Base-by-base conservation (phyloP, 805 yeast species). In the Cyberlindnera saturnus region DNA sequence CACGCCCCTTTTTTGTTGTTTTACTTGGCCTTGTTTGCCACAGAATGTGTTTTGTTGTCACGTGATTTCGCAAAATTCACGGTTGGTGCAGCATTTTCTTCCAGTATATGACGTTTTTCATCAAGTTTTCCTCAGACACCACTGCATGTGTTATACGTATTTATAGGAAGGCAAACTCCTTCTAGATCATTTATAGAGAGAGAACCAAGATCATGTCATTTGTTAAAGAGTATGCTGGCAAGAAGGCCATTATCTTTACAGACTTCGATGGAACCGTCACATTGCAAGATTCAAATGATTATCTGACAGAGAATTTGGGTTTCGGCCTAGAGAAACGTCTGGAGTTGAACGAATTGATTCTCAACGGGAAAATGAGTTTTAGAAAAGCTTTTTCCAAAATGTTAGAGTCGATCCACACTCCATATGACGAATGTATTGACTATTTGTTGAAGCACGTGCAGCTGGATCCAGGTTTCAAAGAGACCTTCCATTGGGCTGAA, bases 241-340 rank as follows among this genome's bases (percentile, higher is more conserved):
- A 58, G 51, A 74, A 76, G 49, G 91, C 95, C 38, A 88, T 93
- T 57, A 84, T 93, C 35, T 93, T 93, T 71, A 86, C 97, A 35
- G 99, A 93, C 64, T 93, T 95, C 79, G 99, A 93, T 62, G 99
- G 99, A 26, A 93, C 99, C 2, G 93, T 93, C 50, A 93, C 99
- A 11, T 69, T 86, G 46, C 95, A 91, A 63, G 99, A 93, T 63
- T 86, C 96, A 46, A 93, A 93, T 63, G 98, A 93, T 64, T 85
- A 73, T 62, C 69, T 93, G 49, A 90, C 97, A 8, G 98, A 93
- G 62, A 78, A 77, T 54, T 69, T 84, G 18, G 99, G 99, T 4
- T 84, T 88, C 63, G 98, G 98, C 3, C 66, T 69, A 39, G 79
- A 71, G 23, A 72, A 73, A 49, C 77, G 99, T 53, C 65, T 71